phyloP scores from a whole-genome alignment of 139 green algal genomes.

The Coelastrella sp. region DNA sequence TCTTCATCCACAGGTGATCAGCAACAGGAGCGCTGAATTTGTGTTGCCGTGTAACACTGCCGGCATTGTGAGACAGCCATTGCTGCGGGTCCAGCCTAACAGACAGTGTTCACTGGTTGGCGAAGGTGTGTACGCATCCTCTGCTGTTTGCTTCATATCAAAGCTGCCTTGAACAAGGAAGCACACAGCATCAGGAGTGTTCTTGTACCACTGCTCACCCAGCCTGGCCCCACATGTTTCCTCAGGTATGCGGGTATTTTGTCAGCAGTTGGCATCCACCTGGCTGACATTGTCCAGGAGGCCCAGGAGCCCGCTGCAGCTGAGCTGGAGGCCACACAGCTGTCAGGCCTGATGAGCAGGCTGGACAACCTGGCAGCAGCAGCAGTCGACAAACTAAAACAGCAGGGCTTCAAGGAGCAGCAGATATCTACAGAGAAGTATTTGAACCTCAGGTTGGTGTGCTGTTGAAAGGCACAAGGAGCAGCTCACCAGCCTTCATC shows the following conservation, averaged over 20 bases:
- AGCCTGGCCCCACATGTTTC: background rate
- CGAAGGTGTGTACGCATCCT: too few relatives aligned
- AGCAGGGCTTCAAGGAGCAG: conserved; percentile 73
- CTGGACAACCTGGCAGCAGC: conserved; percentile 70
- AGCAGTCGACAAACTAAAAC: conserved; percentile 57
- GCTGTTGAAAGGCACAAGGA: background rate
- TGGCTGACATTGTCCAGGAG: conserved; percentile 95
- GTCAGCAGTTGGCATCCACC: conserved; percentile 94
- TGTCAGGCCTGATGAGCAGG: conserved; percentile 57
- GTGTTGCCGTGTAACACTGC: too few relatives aligned
- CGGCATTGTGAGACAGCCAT: too few relatives aligned
- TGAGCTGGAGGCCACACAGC: conserved; percentile 41
- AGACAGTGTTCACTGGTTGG: too few relatives aligned
- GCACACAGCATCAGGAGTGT: too few relatives aligned
- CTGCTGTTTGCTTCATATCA: too few relatives aligned
- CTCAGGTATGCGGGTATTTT: conserved; percentile 87
- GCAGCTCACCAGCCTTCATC: background rate
- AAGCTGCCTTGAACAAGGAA: too few relatives aligned
- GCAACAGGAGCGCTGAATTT: background rate
- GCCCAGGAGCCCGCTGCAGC: conserved; percentile 84
- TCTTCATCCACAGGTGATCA: conserved; percentile 88
- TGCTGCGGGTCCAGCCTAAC: too few relatives aligned
- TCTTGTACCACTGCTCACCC: too few relatives aligned
- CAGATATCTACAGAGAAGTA: conserved; percentile 77
- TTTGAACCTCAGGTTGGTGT: conserved; percentile 87